A percentile compares a stretch with the other conserved stretches of the same genome.
These are phyloP conservation scores for Pleomassaria siparia DNA, from an alignment of 2,329 filamentous ascomycete species.

Conservation along the genomic window DNA sequence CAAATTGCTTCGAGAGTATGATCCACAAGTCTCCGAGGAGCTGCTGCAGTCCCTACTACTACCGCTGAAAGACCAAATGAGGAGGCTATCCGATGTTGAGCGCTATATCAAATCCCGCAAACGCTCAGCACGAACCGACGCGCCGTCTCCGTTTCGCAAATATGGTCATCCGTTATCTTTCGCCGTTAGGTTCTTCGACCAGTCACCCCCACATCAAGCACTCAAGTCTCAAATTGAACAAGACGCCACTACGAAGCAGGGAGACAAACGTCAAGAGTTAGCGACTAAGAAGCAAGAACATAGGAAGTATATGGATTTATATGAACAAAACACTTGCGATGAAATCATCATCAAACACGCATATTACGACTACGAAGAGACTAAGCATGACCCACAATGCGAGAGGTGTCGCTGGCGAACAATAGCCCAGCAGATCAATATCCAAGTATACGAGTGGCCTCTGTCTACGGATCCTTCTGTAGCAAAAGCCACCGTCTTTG, in stretches of 20 bases:
- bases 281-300: constrained; percentile 13
- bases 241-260: constrained; percentile 30
- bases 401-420: constrained; percentile 32
- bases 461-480: constrained; percentile 40
- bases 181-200: constrained; percentile 51
- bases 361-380: not conserved
- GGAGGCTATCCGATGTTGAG: constrained; percentile 51
- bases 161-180: constrained; percentile 46
- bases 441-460: constrained; percentile 60
- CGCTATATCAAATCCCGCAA: constrained; percentile 47
- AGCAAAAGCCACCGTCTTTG: constrained; percentile 55
- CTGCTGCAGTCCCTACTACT: constrained; percentile 52
- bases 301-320: constrained; percentile 14
- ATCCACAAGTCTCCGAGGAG: constrained; percentile 45
- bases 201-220: constrained; percentile 45
- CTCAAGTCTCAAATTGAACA: constrained; percentile 44
- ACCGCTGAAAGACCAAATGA: constrained; percentile 48
- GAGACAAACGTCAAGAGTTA: constrained; percentile 1
- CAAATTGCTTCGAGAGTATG: constrained; percentile 51
- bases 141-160: constrained; percentile 33
- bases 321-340: constrained; percentile 15
- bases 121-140: constrained; percentile 8
- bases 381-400: constrained; percentile 17
- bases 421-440: constrained; percentile 45
- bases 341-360: not conserved